Conservation (phyloP, 2,329 filamentous ascomycete species). For the Pestalotiopsis sp. region DNA sequence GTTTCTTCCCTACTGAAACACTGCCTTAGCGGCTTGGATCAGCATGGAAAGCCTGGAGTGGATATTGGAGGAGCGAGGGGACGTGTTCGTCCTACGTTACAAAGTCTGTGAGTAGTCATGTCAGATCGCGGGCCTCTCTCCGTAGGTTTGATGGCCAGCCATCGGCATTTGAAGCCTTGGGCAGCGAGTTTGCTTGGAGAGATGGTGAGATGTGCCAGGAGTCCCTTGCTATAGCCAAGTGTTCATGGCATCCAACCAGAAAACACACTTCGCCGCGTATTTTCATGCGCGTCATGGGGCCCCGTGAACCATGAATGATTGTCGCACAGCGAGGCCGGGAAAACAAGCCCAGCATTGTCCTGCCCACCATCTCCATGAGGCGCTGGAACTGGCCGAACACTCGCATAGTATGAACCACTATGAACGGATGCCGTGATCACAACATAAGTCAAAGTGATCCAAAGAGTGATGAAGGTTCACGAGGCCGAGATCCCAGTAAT, state of each 20-base stretch:
- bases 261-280: neutral
- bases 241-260: neutral
- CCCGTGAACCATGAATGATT: neutral
- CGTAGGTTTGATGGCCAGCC: neutral
- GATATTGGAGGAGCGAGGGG: neutral
- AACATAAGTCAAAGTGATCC: neutral
- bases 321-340: neutral
- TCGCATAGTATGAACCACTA: neutral
- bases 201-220: neutral
- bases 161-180: slow-evolving; percentile 6
- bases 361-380: neutral
- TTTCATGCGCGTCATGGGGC: slow-evolving; percentile 7
- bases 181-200: neutral
- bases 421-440: neutral
- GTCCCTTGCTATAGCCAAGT: neutral
- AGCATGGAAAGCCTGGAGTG: neutral
- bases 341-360: neutral
- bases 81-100: slow-evolving; percentile 4
- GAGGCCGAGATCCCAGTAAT: neutral
- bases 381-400: neutral
- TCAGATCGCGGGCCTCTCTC: neutral
- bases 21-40: neutral
- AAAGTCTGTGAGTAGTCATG: neutral
- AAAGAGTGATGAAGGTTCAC: neutral
- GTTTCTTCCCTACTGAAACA: neutral